Conservation (phyloP, 345 rosid genomes). For the Euphorbia pulcherrima region DNA sequence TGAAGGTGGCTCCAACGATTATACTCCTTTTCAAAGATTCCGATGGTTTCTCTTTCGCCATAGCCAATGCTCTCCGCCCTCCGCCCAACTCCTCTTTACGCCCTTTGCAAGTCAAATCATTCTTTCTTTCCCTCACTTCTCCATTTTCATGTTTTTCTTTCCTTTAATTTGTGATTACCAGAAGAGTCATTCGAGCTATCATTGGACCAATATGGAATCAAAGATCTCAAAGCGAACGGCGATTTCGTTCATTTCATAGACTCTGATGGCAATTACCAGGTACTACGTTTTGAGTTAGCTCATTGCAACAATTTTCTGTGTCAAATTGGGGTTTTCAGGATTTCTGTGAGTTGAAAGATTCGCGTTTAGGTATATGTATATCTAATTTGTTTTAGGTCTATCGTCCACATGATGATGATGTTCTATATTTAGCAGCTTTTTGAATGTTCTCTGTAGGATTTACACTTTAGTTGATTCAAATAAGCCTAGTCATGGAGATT, state of each 20-base stretch:
- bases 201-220: slow-evolving; percentile 44
- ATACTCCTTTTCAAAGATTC: slow-evolving; percentile 48
- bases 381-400: background rate
- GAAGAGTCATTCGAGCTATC: slow-evolving; percentile 60
- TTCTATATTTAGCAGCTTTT: background rate
- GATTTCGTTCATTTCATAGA: slow-evolving; percentile 52
- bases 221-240: slow-evolving; percentile 38
- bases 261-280: slow-evolving; percentile 49
- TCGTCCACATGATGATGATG: background rate
- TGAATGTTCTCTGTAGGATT: no score
- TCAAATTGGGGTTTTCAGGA: background rate
- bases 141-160: background rate
- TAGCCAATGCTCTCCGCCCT: slow-evolving; percentile 45
- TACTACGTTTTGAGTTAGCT: slow-evolving; percentile 11
- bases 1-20: slow-evolving; percentile 56
- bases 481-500: background rate
- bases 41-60: slow-evolving; percentile 46
- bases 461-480: background rate
- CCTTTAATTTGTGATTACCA: slow-evolving; percentile 16
- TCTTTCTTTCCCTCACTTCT: background rate
- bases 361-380: no score
- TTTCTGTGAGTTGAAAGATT: no score
- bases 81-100: slow-evolving; percentile 40
- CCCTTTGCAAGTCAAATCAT: slow-evolving; percentile 39
- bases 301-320: no score